A percentile compares a stretch with the other conserved stretches of the same genome.
Evolutionary conservation across 345 rosid genomes (phyloP).

Genomic region (Viola odorata): DNA sequence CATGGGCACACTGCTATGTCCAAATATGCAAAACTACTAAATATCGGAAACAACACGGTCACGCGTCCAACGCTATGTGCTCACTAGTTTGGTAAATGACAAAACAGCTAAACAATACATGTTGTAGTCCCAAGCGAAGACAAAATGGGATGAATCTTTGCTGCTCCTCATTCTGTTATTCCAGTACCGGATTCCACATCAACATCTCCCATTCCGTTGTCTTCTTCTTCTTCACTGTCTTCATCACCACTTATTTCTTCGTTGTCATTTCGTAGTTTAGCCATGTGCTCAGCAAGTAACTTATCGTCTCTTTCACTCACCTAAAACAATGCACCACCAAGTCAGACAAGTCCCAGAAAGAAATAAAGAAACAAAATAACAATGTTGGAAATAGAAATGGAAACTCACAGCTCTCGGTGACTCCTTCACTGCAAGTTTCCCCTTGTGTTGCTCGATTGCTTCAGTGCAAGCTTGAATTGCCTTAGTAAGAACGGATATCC

Average conservation of each 20-base stretch:
- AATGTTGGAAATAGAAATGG: neutral
- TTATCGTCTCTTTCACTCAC: slow-evolving; percentile 99
- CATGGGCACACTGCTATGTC: too few relatives aligned
- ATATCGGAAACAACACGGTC: too few relatives aligned
- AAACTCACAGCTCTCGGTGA: slow-evolving; percentile 86
- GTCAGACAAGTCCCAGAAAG: slow-evolving; percentile 9
- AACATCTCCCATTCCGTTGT: slow-evolving; percentile 85
- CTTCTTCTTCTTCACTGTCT: slow-evolving; percentile 95
- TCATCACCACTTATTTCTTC: slow-evolving; percentile 94
- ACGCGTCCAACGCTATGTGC: too few relatives aligned
- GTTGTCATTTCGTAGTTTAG: slow-evolving; percentile 64
- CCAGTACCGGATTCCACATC: slow-evolving; percentile 60
- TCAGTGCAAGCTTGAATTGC: slow-evolving; percentile 82
- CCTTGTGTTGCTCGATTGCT: slow-evolving; percentile 74
- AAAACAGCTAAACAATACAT: too few relatives aligned
- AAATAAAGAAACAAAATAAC: neutral
- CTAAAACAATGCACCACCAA: slow-evolving; percentile 29
- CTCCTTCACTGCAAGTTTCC: slow-evolving; percentile 83
- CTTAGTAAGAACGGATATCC: slow-evolving; percentile 62
- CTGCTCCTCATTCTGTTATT: slow-evolving; percentile 45
- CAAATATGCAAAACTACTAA: too few relatives aligned
- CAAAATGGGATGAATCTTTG: neutral
- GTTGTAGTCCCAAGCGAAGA: too few relatives aligned
- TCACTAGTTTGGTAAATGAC: too few relatives aligned
- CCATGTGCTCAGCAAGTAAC: slow-evolving; percentile 94